Evolutionary conservation across 2,329 filamentous ascomycete species (phyloP).

Genomic region (Bipolaris victoriae): DNA sequence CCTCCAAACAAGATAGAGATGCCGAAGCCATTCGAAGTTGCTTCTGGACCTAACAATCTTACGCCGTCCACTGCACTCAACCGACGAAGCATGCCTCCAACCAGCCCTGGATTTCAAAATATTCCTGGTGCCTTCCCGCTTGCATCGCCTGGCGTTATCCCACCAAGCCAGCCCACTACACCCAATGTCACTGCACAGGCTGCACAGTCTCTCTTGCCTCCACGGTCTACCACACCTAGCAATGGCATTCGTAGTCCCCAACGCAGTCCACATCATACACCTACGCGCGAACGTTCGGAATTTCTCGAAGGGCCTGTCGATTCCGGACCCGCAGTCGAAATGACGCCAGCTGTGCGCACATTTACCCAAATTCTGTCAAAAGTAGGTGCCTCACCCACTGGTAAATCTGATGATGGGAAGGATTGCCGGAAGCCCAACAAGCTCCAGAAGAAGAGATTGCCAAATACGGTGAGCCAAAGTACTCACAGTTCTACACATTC

Average conservation of each 20-base stretch:
- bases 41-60: not conserved
- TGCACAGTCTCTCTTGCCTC: constrained; percentile 29
- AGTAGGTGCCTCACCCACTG: constrained; percentile 64
- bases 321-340: constrained; percentile 31
- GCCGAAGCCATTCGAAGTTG: constrained; percentile 24
- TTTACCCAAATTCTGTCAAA: constrained; percentile 48
- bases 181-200: constrained; percentile 34
- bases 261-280: constrained; percentile 35
- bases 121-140: constrained; percentile 69
- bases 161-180: constrained; percentile 49
- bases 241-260: constrained; percentile 15
- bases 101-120: constrained; percentile 34
- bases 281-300: constrained; percentile 42
- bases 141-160: constrained; percentile 51
- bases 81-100: constrained; percentile 29
- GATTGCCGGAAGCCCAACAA: constrained; percentile 78
- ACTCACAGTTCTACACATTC: constrained; percentile 90
- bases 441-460: constrained; percentile 79
- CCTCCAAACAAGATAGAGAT: constrained; percentile 35
- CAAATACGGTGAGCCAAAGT: constrained; percentile 79
- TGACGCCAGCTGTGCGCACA: constrained; percentile 39
- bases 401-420: constrained; percentile 48
- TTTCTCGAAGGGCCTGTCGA: constrained; percentile 43
- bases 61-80: constrained; percentile 14
- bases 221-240: constrained; percentile 21